Evolutionary conservation across 2,329 filamentous ascomycete species (phyloP).

Genomic region (Cladosporium colombiae): DNA sequence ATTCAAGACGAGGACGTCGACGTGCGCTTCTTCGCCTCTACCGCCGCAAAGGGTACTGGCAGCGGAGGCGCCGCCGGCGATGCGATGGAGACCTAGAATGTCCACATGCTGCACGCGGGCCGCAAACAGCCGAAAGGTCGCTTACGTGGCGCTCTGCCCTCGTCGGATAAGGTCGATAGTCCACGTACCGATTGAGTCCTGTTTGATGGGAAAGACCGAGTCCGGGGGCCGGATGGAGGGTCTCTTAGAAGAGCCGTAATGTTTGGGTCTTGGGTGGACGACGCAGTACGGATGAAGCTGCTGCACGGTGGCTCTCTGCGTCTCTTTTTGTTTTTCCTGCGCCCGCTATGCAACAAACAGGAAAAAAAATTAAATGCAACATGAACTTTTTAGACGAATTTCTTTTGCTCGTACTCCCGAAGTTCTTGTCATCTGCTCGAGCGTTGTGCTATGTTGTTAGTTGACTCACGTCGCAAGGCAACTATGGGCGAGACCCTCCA

Average conservation of each 20-base stretch:
- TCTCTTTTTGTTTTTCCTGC: background rate
- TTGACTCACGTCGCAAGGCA: no score
- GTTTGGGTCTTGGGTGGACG: background rate
- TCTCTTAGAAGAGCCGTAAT: slow-evolving; percentile 4
- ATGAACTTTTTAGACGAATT: slow-evolving; percentile 12
- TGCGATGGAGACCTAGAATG: slow-evolving; percentile 39
- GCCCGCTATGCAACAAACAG: slow-evolving; percentile 2
- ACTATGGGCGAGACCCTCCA: no score
- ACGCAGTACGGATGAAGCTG: background rate
- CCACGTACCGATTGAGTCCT: background rate
- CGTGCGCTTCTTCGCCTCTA: slow-evolving; percentile 95
- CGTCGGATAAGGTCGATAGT: slow-evolving; percentile 6
- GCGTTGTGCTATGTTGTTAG: no score
- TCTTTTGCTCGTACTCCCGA: background rate
- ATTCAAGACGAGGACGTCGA: slow-evolving; percentile 98
- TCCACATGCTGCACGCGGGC: slow-evolving; percentile 19
- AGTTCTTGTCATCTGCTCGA: background rate
- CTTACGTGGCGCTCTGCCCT: background rate
- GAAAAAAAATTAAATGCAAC: slow-evolving; percentile 9
- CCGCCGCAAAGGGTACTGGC: slow-evolving; percentile 64
- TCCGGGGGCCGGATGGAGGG: background rate
- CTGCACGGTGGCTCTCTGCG: background rate
- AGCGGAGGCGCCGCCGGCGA: slow-evolving; percentile 27
- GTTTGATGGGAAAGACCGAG: background rate
- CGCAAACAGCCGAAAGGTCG: slow-evolving; percentile 18